Conservation (phyloP, 2,329 filamentous ascomycete genomes). For the Alternaria dauci region DNA sequence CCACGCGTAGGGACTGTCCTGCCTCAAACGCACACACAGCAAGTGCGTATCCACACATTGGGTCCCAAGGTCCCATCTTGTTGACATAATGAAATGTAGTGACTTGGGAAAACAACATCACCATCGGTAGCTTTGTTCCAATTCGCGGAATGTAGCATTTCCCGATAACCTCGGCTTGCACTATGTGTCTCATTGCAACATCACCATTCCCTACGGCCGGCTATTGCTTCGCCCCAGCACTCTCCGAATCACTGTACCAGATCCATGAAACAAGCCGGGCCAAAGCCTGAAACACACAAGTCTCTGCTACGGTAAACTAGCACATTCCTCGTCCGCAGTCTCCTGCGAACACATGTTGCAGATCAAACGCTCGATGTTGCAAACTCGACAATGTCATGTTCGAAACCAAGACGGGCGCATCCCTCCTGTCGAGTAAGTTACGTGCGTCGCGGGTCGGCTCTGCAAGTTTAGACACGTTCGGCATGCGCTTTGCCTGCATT, state of each 20-base stretch:
- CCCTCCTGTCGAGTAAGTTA: conserved; percentile 26
- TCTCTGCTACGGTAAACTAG: neutral
- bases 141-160: conserved; percentile 1
- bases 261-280: conserved; percentile 7
- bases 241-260: conserved; percentile 7
- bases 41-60: conserved; percentile 3
- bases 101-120: conserved; percentile 4
- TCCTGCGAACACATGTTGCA: conserved; percentile 19
- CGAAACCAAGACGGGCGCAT: conserved; percentile 1
- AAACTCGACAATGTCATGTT: conserved; percentile 1
- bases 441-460: conserved; percentile 21
- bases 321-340: conserved; percentile 5
- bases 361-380: conserved; percentile 12
- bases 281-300: conserved; percentile 9
- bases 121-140: neutral
- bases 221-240: conserved; percentile 5
- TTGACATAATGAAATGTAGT: conserved; percentile 7
- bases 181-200: conserved; percentile 5
- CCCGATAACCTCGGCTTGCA: conserved; percentile 1
- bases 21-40: neutral
- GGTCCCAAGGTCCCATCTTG: neutral
- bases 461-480: conserved; percentile 15
- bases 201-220: conserved; percentile 1
- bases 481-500: conserved; percentile 15
- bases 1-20: conserved; percentile 3